A percentile compares a stretch with the other conserved stretches of the same genome.
phyloP scores from a whole-genome alignment of 1,284 basidiomycete species.

The Nidula niveotomentosa region DNA sequence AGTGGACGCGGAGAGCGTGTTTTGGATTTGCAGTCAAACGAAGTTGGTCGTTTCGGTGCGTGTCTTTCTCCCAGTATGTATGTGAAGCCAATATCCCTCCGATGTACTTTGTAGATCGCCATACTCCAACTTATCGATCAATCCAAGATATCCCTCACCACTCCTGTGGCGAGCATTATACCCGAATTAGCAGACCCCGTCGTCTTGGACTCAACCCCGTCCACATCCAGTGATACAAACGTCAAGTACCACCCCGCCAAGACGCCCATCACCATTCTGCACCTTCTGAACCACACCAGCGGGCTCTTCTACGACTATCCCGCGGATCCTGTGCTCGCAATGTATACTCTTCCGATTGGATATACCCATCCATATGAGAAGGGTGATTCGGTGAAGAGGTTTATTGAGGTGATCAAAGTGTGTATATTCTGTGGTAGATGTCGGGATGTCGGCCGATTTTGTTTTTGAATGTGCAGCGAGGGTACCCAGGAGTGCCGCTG shows the following conservation, averaged over 20 bases:
- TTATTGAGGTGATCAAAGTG: constrained; percentile 20
- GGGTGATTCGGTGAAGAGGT: constrained; percentile 14
- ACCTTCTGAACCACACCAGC: constrained; percentile 30
- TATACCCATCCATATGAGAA: constrained; percentile 11
- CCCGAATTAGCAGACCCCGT: constrained; percentile 25
- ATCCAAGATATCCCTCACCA: constrained; percentile 22
- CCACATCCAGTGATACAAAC: neutral
- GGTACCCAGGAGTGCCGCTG: constrained; percentile 21
- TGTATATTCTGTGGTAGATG: neutral
- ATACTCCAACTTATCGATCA: constrained; percentile 27
- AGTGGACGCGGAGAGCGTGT: constrained; percentile 25
- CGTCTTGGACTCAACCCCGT: constrained; percentile 12
- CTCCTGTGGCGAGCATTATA: constrained; percentile 20
- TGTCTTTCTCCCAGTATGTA: neutral
- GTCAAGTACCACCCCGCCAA: constrained; percentile 14
- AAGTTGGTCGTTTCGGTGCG: constrained; percentile 24
- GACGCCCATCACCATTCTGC: constrained; percentile 16
- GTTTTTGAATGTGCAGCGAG: constrained; percentile 13
- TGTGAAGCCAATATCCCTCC: neutral
- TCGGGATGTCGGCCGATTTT: neutral
- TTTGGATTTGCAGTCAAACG: constrained; percentile 13
- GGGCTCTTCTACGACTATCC: constrained; percentile 20
- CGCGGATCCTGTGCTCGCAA: neutral
- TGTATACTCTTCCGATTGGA: constrained; percentile 4
- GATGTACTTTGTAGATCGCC: constrained; percentile 19